These are phyloP conservation scores for Baudoinia panamericana DNA, from an alignment of 495 filamentous ascomycete genomes.

Conservation along the genomic window DNA sequence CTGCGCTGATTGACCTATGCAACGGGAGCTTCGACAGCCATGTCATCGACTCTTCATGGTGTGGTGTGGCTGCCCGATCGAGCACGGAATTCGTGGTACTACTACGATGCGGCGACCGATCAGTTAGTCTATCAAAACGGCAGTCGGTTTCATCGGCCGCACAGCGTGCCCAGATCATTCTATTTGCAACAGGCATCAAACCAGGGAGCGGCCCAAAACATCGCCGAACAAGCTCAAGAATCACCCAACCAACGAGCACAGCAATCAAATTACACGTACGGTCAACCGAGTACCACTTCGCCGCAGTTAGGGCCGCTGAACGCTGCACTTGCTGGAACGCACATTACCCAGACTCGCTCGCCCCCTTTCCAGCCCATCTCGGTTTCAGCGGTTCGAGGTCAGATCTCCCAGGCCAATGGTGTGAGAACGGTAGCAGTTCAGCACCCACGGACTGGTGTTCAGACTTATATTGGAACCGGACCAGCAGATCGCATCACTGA, in stretches of 20 bases:
- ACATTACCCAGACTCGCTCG: not conserved
- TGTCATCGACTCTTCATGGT: too few relatives aligned
- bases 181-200: not conserved
- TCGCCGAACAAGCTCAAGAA: not conserved
- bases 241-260: too few relatives aligned
- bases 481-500: conserved; percentile 2
- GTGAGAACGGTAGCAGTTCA: not conserved
- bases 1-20: too few relatives aligned
- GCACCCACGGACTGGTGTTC: not conserved
- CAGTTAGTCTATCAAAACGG: conserved; percentile 2
- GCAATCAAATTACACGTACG: too few relatives aligned
- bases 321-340: not conserved
- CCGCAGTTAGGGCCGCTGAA: too few relatives aligned
- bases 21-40: too few relatives aligned
- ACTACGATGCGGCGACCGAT: not conserved
- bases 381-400: not conserved
- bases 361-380: not conserved
- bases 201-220: not conserved
- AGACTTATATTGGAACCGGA: not conserved
- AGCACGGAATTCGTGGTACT: too few relatives aligned
- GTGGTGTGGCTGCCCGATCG: too few relatives aligned
- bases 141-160: not conserved
- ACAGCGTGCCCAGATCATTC: not conserved
- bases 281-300: too few relatives aligned
- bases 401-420: too few relatives aligned